phyloP scores from a whole-genome alignment of 1,284 basidiomycete genomes.

The Leccinum solheimii region DNA sequence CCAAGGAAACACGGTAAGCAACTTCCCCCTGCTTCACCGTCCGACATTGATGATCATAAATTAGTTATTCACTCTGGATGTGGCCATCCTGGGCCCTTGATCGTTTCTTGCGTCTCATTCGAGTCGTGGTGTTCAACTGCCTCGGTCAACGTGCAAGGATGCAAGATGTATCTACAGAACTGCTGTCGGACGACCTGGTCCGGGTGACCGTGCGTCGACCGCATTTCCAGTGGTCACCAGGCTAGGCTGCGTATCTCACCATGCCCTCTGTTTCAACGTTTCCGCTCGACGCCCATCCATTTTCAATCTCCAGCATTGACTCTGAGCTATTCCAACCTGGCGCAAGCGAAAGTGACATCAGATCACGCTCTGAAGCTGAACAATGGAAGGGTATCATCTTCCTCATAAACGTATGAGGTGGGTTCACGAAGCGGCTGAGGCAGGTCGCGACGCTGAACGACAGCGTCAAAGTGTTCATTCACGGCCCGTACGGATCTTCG shows the following conservation, averaged over 20 bases:
- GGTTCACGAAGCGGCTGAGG: constrained; percentile 41
- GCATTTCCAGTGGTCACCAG: constrained; percentile 40
- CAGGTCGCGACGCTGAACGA: constrained; percentile 28
- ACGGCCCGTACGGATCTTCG: constrained; percentile 46
- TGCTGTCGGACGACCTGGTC: constrained; percentile 29
- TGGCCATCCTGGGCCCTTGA: constrained; percentile 70
- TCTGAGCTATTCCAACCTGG: constrained; percentile 17
- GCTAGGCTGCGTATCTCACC: constrained; percentile 52
- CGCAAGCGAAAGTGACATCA: neutral
- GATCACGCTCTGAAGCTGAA: constrained; percentile 2
- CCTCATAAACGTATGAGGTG: constrained; percentile 49
- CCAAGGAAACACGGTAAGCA: constrained; percentile 24
- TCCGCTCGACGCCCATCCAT: constrained; percentile 54
- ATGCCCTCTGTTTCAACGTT: constrained; percentile 44
- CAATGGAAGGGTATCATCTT: constrained; percentile 48
- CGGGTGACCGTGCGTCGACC: constrained; percentile 29
- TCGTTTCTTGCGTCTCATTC: constrained; percentile 50
- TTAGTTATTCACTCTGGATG: constrained; percentile 37
- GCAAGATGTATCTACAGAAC: constrained; percentile 29
- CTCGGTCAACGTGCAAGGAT: constrained; percentile 13
- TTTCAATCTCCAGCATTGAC: constrained; percentile 53
- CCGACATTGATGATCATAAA: neutral
- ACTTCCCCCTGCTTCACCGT: constrained; percentile 13
- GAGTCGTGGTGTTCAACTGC: constrained; percentile 53
- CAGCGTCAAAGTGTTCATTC: constrained; percentile 38